phyloP scores from a whole-genome alignment of 495 filamentous ascomycete genomes.

The Aspergillus nidulans region DNA sequence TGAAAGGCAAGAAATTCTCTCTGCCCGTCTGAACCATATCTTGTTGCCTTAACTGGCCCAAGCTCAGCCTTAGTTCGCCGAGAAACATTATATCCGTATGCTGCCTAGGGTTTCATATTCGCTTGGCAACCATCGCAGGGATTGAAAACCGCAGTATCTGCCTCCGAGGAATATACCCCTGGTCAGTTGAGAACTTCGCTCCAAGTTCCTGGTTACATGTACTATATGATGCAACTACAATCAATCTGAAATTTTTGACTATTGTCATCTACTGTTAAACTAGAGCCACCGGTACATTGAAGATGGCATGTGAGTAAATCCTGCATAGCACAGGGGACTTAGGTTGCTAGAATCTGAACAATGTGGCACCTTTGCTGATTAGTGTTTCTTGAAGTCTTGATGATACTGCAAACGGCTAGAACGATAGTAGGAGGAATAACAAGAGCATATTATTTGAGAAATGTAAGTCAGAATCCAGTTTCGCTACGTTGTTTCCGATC shows the following conservation, averaged over 20 bases:
- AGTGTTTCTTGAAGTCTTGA: background rate
- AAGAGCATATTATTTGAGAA: background rate
- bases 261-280: background rate
- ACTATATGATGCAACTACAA: background rate
- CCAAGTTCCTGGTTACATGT: background rate
- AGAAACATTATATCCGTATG: background rate
- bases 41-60: background rate
- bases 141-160: background rate
- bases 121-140: background rate
- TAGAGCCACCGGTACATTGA: background rate
- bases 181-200: background rate
- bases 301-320: background rate
- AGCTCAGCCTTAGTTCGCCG: background rate
- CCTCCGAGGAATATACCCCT: background rate
- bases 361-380: background rate
- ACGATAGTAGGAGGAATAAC: background rate
- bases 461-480: background rate
- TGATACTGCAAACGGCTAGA: background rate
- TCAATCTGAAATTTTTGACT: background rate
- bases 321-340: background rate
- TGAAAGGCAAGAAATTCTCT: constrained; percentile 87
- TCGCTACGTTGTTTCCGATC: background rate
- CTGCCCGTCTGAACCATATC: constrained; percentile 62
- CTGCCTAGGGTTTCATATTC: background rate
- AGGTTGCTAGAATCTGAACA: background rate